Evolutionary conservation across 1,139 yeast genomes (phyloP).

Genomic region (Geotrichum bryndzae): DNA sequence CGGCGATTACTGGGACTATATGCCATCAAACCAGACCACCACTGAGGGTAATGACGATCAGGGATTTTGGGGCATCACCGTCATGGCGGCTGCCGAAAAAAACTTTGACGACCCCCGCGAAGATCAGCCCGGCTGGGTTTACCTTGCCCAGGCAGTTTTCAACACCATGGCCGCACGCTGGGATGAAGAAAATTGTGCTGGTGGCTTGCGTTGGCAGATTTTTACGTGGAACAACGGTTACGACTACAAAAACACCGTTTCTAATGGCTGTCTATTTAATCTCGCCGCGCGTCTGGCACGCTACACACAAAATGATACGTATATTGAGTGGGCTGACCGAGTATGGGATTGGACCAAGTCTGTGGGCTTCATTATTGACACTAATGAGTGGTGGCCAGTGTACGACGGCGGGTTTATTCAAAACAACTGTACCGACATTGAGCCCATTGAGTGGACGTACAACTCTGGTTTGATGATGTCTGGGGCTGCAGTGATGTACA

Average conservation of each 20-base stretch:
- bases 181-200: slow-evolving; percentile 69
- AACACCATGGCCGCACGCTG: slow-evolving; percentile 87
- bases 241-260: slow-evolving; percentile 82
- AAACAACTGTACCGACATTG: slow-evolving; percentile 57
- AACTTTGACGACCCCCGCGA: slow-evolving; percentile 62
- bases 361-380: slow-evolving; percentile 49
- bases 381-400: slow-evolving; percentile 39
- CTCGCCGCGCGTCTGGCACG: slow-evolving; percentile 83
- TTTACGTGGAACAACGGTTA: slow-evolving; percentile 93
- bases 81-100: slow-evolving; percentile 75
- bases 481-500: slow-evolving; percentile 79
- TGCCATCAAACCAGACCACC: slow-evolving; percentile 68
- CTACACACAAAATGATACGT: slow-evolving; percentile 64
- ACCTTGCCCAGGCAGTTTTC: slow-evolving; percentile 72
- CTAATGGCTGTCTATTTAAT: slow-evolving; percentile 86
- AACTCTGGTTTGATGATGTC: slow-evolving; percentile 75
- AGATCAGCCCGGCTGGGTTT: slow-evolving; percentile 57
- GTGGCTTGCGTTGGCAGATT: slow-evolving; percentile 96
- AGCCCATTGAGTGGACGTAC: slow-evolving; percentile 75
- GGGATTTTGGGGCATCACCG: slow-evolving; percentile 85
- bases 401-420: slow-evolving; percentile 72
- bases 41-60: slow-evolving; percentile 92
- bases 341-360: slow-evolving; percentile 79
- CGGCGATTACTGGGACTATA: slow-evolving; percentile 63
- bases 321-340: slow-evolving; percentile 74